These are phyloP conservation scores for Neurospora sp. DNA, from an alignment of 495 filamentous ascomycete species.

Conservation along the genomic window DNA sequence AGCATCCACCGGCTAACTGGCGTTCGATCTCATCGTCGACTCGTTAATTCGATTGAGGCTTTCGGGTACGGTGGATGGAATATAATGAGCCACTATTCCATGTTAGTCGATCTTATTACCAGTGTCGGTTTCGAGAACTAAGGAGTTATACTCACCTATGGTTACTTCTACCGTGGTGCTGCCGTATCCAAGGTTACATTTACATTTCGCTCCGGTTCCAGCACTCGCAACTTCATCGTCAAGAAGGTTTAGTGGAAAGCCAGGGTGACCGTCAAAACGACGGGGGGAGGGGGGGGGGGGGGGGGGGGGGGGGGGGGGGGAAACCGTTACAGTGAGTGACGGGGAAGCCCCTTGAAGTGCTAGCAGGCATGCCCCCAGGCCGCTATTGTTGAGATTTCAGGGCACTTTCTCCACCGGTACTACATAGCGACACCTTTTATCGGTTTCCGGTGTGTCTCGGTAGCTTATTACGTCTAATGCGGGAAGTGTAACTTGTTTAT, in stretches of 20 bases:
- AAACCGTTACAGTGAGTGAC: neutral
- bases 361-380: neutral
- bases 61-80: neutral
- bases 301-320: no score
- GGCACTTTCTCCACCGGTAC: neutral
- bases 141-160: neutral
- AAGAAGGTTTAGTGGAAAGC: neutral
- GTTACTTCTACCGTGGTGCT: neutral
- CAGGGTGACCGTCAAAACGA: neutral
- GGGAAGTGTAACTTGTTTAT: neutral
- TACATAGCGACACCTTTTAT: neutral
- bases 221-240: neutral
- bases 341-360: neutral
- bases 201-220: neutral
- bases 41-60: neutral
- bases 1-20: neutral
- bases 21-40: neutral
- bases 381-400: neutral
- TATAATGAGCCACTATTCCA: neutral
- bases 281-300: no score
- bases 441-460: neutral
- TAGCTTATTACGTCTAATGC: neutral
- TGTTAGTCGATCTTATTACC: neutral
- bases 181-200: neutral
- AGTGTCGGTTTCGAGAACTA: neutral